Evolutionary conservation across 2,329 filamentous ascomycete genomes (phyloP).

Genomic region (Colletotrichum musae): DNA sequence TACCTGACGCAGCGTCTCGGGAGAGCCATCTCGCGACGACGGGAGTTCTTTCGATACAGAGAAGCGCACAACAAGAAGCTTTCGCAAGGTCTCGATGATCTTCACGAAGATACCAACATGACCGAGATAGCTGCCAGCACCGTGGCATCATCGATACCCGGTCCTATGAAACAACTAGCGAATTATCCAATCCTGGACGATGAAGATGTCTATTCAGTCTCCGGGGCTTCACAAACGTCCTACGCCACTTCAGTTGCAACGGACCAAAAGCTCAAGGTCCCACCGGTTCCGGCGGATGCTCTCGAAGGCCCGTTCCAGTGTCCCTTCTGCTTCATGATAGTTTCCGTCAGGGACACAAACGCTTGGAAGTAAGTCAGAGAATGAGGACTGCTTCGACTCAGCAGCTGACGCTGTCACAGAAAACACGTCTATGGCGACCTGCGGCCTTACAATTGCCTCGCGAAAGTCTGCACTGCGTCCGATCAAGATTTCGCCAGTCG

Average conservation of each 20-base stretch:
- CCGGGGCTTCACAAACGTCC: constrained; percentile 48
- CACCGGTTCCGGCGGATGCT: constrained; percentile 44
- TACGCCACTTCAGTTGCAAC: constrained; percentile 46
- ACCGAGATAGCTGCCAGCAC: constrained; percentile 41
- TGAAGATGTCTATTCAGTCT: constrained; percentile 44
- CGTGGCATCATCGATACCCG: constrained; percentile 45
- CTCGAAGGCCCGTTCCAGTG: constrained; percentile 52
- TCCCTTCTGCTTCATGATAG: constrained; percentile 56
- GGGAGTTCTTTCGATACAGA: constrained; percentile 55
- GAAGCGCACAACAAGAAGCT: constrained; percentile 53
- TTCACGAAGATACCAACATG: background rate
- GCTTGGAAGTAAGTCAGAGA: constrained; percentile 50
- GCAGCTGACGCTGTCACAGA: constrained; percentile 30
- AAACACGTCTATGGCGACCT: constrained; percentile 56
- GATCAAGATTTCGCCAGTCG: constrained; percentile 43
- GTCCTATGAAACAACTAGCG: constrained; percentile 30
- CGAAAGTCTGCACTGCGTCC: constrained; percentile 45
- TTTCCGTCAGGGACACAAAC: constrained; percentile 45
- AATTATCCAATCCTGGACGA: background rate
- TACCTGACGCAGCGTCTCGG: constrained; percentile 47
- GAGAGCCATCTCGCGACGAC: constrained; percentile 50
- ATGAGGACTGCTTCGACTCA: no score
- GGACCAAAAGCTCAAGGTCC: constrained; percentile 42
- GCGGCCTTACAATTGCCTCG: constrained; percentile 55
- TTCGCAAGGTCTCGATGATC: constrained; percentile 43